Evolutionary conservation across 441 rosid genomes (phyloP), one percentile per base, ranked within the genome.

Genomic region (Croton setiger): DNA sequence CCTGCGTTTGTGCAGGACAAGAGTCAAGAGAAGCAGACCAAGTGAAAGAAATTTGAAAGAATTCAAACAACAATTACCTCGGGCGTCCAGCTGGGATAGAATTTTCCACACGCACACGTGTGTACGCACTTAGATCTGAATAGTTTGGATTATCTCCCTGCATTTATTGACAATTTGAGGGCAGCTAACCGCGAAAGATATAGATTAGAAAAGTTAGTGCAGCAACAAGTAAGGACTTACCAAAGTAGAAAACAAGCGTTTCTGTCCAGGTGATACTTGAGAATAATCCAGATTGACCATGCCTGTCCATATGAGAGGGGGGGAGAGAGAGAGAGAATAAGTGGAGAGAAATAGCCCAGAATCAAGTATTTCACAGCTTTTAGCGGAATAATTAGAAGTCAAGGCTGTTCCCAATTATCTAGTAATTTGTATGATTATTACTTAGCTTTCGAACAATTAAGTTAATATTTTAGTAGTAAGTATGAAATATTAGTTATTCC

Each of bases 101-200:
- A 70, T 48, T 74, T 10, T 74, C 81, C 47, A 65, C 1, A 10
- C 67, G 64, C 13, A 60, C 4, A 61, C 63, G 70, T 5, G 31
- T 43, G 41, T 61, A 64, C 44, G 53, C 75, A 74, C 81, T 74
- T 63, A 65, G 74, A 63, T 70, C 72, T 60, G 66, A 41, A 58
- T 53, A 58, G 44, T 49, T 51, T n/a, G 52, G 58, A 66, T 70
- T 61, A 66, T 67, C 72, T 57, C 70, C 75, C 75, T 72, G 64
- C 65, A 58, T 65, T 61, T 31, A 64, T 39, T 4, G 60, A 57
- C 20, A 61, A 9, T 13, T 23, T 57, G 9, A 37, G 18, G 51
- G 44, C 57, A 45, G 27, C 20, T 14, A 21, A 58, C 51, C 21
- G 23, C 36, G 36, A 51, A 43, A 27, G 60, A 21, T 10, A 53